Evolutionary conservation across 2,329 filamentous ascomycete genomes (phyloP), one percentile per base, ranked within the genome.

Genomic region (Xylaria arbuscula): DNA sequence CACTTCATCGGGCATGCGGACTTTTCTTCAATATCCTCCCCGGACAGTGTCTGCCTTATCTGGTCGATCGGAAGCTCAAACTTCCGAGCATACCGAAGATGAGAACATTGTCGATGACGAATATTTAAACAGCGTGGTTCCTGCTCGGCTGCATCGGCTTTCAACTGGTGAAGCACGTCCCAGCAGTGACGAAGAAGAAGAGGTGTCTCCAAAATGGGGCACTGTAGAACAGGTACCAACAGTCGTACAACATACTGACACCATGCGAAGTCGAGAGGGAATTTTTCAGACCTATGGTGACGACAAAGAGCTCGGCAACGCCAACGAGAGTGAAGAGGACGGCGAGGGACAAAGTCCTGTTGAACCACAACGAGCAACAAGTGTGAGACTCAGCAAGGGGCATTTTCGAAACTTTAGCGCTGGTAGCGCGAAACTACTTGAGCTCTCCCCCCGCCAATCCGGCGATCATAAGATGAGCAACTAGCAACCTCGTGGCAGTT

Each of bases 21-120:
- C 70, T 38, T 79, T 76, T 19, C 70, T 77, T 79, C 69, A 83
- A 79, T 75, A 78, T 79, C 69, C 76, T 24, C 72, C 77, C 24
- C 74, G 73, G 24, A 85, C 88, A 22, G 86, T 89, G 32, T 87
- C 87, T 62, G 83, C 88, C 34, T 85, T 89, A 34, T 87, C 87
- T 63, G 83, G 81, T 45, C 86, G 84, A 51, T 87, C 85, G 0
- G 75, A 77, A 19, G 77, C 76, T 7, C 76, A 72, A 17, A 80
- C 80, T 24, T 82, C 82, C 0, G 76, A 75, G n/a, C 78, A 79
- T 62, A 81, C 79, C 62, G 82, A 83, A 3, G 90, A 91, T 62
- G 92, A 94, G 69, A 90, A 93, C 59, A 83, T 90, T 38, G 87
- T 85, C 17, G 90, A 93, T 69, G 93, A 95, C 68, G 92, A 96